Conservation (phyloP, 1,284 basidiomycete genomes). For the Cystobasidium sp. region DNA sequence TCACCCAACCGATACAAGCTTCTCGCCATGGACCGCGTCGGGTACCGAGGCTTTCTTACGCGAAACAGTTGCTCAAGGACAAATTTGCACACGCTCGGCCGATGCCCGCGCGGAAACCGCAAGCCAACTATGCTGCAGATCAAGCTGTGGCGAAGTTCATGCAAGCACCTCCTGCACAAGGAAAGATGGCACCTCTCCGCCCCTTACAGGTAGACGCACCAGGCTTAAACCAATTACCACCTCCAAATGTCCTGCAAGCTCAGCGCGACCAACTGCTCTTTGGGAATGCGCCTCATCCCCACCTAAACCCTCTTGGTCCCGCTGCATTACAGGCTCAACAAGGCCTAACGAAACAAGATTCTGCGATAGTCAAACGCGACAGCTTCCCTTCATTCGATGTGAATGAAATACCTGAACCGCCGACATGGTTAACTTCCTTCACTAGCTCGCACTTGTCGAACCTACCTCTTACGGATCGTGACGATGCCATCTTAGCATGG, state of each 20-base stretch:
- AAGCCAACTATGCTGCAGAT: slow-evolving; percentile 26
- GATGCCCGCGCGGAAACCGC: slow-evolving; percentile 15
- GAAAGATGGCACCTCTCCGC: neutral
- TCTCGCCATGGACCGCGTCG: slow-evolving; percentile 6
- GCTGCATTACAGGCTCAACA: too few species aligned
- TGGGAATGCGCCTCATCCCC: neutral
- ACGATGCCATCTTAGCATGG: slow-evolving; percentile 32
- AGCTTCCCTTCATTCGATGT: neutral
- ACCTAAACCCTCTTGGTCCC: too few species aligned
- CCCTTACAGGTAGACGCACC: neutral
- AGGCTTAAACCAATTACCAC: neutral
- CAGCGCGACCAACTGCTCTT: neutral
- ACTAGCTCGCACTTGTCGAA: slow-evolving; percentile 2
- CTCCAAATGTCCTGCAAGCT: neutral
- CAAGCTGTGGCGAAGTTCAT: slow-evolving; percentile 3
- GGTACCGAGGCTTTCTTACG: slow-evolving; percentile 9
- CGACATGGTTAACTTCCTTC: slow-evolving; percentile 18
- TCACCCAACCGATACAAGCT: slow-evolving; percentile 19
- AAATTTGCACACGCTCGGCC: slow-evolving; percentile 19
- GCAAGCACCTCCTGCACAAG: neutral
- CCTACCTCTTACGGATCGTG: slow-evolving; percentile 16
- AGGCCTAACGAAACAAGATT: too few species aligned
- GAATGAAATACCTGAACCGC: slow-evolving; percentile 18
- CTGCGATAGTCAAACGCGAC: neutral
- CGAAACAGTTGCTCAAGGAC: slow-evolving; percentile 2